Evolutionary conservation across 2,329 filamentous ascomycete species (phyloP).

Genomic region (Colletotrichum trifolii): DNA sequence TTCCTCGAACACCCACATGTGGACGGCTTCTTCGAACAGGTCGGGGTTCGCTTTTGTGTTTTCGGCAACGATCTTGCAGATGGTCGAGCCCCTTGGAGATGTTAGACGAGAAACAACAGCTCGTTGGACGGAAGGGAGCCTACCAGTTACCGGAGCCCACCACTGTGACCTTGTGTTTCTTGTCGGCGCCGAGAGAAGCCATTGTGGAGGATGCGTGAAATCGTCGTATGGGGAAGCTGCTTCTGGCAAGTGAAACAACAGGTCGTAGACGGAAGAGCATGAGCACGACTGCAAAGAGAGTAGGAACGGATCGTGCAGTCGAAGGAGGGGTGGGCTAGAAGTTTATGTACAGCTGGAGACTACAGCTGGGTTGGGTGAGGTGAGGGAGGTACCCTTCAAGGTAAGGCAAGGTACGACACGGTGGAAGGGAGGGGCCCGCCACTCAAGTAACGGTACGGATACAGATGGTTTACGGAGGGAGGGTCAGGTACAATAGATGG

Average conservation of each 20-base stretch:
- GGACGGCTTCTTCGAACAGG: constrained; percentile 87
- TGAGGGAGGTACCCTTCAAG: constrained; percentile 1
- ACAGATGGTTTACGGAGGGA: neutral
- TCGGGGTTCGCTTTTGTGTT: constrained; percentile 83
- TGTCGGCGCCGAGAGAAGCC: constrained; percentile 60
- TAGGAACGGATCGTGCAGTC: neutral
- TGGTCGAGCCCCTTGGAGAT: constrained; percentile 84
- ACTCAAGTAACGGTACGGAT: neutral
- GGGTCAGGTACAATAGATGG: no score
- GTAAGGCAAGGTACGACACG: neutral
- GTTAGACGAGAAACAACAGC: constrained; percentile 8
- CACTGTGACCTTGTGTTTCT: constrained; percentile 92
- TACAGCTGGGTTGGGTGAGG: constrained; percentile 5
- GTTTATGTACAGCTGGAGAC: constrained; percentile 25
- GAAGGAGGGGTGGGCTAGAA: constrained; percentile 22
- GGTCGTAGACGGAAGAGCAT: constrained; percentile 37
- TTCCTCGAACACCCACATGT: constrained; percentile 99
- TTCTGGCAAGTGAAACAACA: constrained; percentile 31
- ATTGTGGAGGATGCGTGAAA: constrained; percentile 37
- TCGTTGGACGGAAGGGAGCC: constrained; percentile 37
- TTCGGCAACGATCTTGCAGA: constrained; percentile 96
- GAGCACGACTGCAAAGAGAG: constrained; percentile 15
- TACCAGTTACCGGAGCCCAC: constrained; percentile 98
- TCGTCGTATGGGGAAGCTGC: constrained; percentile 26
- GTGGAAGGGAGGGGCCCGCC: constrained; percentile 31